Evolutionary conservation across 176 grass and related monocot genomes (phyloP).

Genomic region (Zoysia pacifica): DNA sequence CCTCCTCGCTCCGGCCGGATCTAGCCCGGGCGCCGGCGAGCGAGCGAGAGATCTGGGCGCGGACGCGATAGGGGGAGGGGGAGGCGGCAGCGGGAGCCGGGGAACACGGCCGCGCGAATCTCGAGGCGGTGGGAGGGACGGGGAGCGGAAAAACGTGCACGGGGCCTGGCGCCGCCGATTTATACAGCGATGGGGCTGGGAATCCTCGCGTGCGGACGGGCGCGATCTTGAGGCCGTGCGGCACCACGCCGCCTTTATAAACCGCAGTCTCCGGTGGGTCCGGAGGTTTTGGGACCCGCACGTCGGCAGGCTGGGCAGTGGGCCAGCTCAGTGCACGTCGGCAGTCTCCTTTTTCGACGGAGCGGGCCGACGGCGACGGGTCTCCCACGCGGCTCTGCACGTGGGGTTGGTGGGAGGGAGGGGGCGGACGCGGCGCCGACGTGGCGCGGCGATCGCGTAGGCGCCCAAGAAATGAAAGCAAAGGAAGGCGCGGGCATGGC

Average conservation of each 20-base stretch:
- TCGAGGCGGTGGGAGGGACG: constrained; percentile 11
- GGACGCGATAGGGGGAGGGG: neutral
- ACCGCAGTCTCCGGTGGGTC: neutral
- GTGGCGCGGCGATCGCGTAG: constrained; percentile 35
- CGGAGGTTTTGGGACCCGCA: neutral
- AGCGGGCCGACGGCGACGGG: neutral
- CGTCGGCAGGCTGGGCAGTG: neutral
- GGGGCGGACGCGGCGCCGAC: constrained; percentile 42
- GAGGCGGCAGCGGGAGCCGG: neutral
- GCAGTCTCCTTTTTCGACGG: neutral
- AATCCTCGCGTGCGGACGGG: too few species aligned
- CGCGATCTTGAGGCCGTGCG: neutral
- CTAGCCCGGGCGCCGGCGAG: constrained; percentile 39
- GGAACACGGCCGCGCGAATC: constrained; percentile 46
- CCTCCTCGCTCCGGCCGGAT: constrained; percentile 36
- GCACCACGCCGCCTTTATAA: neutral
- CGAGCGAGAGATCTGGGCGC: constrained; percentile 49
- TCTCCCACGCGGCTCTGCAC: constrained; percentile 12
- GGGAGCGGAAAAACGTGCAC: neutral
- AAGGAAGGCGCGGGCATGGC: neutral
- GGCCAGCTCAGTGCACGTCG: too few species aligned
- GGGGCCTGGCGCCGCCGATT: neutral
- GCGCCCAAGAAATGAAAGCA: neutral
- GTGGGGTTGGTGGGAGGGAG: constrained; percentile 36
- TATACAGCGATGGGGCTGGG: neutral